Percentiles rank a stretch among this genome's conserved stretches.
Evolutionary conservation across 306 rosid genomes (phyloP).

Genomic region (Mucuna pruriens): DNA sequence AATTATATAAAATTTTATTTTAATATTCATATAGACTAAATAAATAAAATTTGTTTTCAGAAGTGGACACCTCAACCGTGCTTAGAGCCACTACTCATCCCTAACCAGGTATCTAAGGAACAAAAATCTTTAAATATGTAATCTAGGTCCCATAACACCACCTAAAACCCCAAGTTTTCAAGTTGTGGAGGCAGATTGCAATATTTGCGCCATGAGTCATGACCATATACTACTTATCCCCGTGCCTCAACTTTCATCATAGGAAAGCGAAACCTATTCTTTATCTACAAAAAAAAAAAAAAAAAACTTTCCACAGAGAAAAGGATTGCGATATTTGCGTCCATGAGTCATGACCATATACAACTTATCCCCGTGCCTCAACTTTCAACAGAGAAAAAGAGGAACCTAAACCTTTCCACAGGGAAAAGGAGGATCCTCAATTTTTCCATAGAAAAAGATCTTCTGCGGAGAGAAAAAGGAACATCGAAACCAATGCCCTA

Average conservation of each 20-base stretch:
- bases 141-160: no score
- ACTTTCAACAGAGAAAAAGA: background rate
- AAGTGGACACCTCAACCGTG: no score
- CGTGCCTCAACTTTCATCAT: background rate
- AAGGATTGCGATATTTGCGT: background rate
- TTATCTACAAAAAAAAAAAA: no score
- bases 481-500: background rate
- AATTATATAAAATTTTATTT: no score
- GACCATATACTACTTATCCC: background rate
- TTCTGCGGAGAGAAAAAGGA: background rate
- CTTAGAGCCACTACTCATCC: no score
- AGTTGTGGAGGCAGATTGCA: no score
- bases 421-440: background rate
- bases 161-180: background rate
- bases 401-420: background rate
- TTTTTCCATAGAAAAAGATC: background rate
- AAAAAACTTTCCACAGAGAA: background rate
- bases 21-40: no score
- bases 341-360: background rate
- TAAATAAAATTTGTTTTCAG: no score
- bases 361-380: background rate
- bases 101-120: no score
- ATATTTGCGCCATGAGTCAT: background rate
- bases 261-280: background rate
- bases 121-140: no score